phyloP scores from a whole-genome alignment of 2,329 filamentous ascomycete genomes.

The Nectriaceae sp. region DNA sequence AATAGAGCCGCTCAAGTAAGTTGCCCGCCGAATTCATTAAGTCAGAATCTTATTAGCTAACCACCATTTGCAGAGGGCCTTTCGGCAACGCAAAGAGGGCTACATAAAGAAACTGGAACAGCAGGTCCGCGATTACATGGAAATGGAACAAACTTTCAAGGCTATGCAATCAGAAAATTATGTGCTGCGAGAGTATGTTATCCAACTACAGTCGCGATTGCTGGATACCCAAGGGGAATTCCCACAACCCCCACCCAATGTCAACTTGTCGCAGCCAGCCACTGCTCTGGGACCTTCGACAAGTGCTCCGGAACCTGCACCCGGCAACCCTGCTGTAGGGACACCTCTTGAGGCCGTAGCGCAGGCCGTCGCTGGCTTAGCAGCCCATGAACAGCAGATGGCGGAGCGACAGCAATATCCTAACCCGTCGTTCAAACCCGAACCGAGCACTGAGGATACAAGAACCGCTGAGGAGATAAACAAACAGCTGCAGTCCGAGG shows the following conservation, averaged over 20 bases:
- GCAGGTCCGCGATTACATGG: constrained; percentile 79
- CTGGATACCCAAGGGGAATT: constrained; percentile 82
- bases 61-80: constrained; percentile 69
- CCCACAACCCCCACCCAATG: constrained; percentile 78
- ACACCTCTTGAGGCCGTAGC: constrained; percentile 52
- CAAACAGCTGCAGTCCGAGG: constrained; percentile 51
- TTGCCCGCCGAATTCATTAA: constrained; percentile 5
- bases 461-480: constrained; percentile 56
- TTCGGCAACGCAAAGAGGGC: constrained; percentile 94
- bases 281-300: constrained; percentile 25
- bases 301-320: constrained; percentile 25
- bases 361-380: constrained; percentile 48
- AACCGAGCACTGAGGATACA: constrained; percentile 43
- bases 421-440: constrained; percentile 38
- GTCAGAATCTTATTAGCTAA: neutral
- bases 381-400: constrained; percentile 45
- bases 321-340: constrained; percentile 32
- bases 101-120: constrained; percentile 98
- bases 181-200: constrained; percentile 86
- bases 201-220: constrained; percentile 83
- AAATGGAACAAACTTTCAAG: constrained; percentile 77
- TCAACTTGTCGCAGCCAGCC: constrained; percentile 59
- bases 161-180: constrained; percentile 87
- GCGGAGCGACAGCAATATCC: constrained; percentile 38
- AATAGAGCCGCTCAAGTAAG: constrained; percentile 95